Evolutionary conservation across 1,284 basidiomycete species (phyloP).

Genomic region (Caloboletus inedulis): DNA sequence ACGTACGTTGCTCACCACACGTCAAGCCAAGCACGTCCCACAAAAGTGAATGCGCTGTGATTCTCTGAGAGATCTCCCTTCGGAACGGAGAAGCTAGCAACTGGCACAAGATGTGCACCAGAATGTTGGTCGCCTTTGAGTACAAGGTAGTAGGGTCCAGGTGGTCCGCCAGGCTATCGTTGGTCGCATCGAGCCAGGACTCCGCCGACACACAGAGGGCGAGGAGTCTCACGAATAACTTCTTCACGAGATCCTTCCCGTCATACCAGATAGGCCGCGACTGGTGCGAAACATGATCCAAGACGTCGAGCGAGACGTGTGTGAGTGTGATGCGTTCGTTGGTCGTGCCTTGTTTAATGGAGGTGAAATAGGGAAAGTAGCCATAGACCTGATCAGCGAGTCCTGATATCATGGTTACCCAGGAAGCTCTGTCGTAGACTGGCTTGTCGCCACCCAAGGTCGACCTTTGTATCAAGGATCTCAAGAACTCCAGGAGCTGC

Average conservation of each 20-base stretch:
- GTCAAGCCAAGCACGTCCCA: conserved; percentile 42
- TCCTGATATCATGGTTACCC: conserved; percentile 45
- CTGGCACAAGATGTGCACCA: conserved; percentile 38
- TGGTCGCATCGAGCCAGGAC: conserved; percentile 50
- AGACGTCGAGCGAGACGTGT: conserved; percentile 50
- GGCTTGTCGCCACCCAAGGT: conserved; percentile 28
- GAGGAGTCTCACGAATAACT: conserved; percentile 49
- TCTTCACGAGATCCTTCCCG: conserved; percentile 43
- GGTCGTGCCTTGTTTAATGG: conserved; percentile 48
- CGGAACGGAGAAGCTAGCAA: conserved; percentile 38
- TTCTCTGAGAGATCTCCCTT: conserved; percentile 41
- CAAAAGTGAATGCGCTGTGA: conserved; percentile 43
- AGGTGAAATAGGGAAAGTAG: conserved; percentile 45
- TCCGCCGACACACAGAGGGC: conserved; percentile 54
- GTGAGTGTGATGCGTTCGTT: conserved; percentile 57
- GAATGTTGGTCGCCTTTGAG: conserved; percentile 35
- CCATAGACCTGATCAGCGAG: conserved; percentile 51
- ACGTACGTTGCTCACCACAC: conserved; percentile 38
- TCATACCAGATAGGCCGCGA: conserved; percentile 50
- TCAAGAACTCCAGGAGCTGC: conserved; percentile 45
- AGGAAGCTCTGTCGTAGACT: conserved; percentile 33
- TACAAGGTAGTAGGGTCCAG: conserved; percentile 40
- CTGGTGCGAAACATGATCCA: conserved; percentile 46
- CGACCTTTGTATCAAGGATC: conserved; percentile 38
- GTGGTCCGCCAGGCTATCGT: conserved; percentile 35